Evolutionary conservation across 352 stramenopile species (phyloP).

Genomic region (Globisporangium mamillatum): DNA sequence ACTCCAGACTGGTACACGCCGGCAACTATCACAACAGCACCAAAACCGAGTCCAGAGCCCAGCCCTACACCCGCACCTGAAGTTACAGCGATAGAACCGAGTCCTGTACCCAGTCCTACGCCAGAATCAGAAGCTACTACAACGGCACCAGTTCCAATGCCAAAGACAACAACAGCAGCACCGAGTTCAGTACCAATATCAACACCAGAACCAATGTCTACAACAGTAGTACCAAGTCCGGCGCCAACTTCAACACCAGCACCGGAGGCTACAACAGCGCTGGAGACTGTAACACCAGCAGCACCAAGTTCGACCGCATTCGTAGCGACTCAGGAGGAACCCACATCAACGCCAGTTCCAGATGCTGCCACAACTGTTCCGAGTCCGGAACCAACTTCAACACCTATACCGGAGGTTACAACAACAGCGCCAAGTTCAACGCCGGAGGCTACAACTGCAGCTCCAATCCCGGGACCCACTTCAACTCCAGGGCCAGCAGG

Average conservation of each 20-base stretch:
- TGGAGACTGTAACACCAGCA: too few relatives aligned
- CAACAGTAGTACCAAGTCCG: not conserved
- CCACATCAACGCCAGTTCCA: too few relatives aligned
- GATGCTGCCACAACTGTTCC: not conserved
- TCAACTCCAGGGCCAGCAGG: not conserved
- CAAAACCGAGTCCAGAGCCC: not conserved
- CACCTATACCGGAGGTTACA: not conserved
- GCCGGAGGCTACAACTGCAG: not conserved
- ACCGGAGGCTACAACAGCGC: too few relatives aligned
- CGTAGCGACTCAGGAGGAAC: too few relatives aligned
- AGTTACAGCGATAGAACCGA: not conserved
- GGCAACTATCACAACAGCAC: not conserved
- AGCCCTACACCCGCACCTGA: not conserved
- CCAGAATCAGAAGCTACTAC: not conserved
- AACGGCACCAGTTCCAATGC: not conserved
- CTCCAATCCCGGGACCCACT: too few relatives aligned
- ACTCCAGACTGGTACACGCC: conserved; percentile 20
- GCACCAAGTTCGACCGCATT: too few relatives aligned
- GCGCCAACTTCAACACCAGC: too few relatives aligned
- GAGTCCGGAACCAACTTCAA: not conserved
- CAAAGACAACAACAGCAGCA: not conserved
- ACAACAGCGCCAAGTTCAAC: not conserved
- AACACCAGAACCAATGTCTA: not conserved
- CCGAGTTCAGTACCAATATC: not conserved
- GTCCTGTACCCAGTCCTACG: not conserved